A percentile compares a stretch with the other conserved stretches of the same genome.
Conservation (phyloP, 2,329 filamentous ascomycete genomes). For the Aspergillus floridensis region DNA sequence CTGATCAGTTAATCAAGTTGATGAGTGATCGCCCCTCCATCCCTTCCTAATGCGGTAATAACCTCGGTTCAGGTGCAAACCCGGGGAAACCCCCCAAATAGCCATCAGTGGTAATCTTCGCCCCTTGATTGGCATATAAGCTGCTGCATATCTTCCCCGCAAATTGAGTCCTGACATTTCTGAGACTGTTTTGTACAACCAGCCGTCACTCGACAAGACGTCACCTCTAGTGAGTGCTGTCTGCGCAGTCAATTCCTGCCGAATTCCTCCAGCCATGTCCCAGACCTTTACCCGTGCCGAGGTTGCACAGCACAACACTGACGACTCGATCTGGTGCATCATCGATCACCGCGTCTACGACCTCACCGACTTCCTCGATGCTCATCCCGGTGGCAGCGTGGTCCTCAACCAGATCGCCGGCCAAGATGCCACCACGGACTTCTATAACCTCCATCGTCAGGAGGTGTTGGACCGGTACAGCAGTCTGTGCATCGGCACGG, state of each 20-base stretch:
- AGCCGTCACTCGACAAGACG: too few species aligned
- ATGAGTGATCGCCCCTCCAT: neutral
- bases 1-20: neutral
- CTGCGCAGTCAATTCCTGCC: neutral
- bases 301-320: slow-evolving; percentile 72
- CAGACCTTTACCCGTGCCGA: slow-evolving; percentile 50
- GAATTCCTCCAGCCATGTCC: slow-evolving; percentile 15
- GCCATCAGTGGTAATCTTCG: slow-evolving; percentile 10
- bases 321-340: slow-evolving; percentile 77
- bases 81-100: neutral
- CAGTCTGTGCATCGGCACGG: slow-evolving; percentile 70
- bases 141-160: neutral
- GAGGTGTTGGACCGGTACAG: slow-evolving; percentile 81
- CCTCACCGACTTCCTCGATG: slow-evolving; percentile 78
- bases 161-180: neutral
- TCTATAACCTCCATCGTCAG: slow-evolving; percentile 90
- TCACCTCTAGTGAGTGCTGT: neutral
- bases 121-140: slow-evolving; percentile 15
- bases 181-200: too few species aligned
- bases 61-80: slow-evolving; percentile 11
- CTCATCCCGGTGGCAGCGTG: slow-evolving; percentile 77
- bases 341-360: slow-evolving; percentile 88
- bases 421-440: slow-evolving; percentile 74
- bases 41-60: slow-evolving; percentile 12
- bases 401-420: slow-evolving; percentile 80